A percentile compares a stretch with the other conserved stretches of the same genome.
phyloP scores from a whole-genome alignment of 306 rosid species.

The Quercus glauca region DNA sequence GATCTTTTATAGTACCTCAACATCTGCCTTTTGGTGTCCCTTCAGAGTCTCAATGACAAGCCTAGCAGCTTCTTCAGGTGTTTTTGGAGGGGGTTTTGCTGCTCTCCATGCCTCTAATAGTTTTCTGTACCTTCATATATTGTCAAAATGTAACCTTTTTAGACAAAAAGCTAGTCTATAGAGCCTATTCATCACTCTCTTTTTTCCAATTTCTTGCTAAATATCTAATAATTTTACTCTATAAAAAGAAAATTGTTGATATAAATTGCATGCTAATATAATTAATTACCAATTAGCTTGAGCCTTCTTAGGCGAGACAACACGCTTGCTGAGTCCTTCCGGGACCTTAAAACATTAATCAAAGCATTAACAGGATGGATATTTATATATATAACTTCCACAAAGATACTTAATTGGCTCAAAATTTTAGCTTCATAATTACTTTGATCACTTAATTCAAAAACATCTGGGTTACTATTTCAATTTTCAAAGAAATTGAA shows the following conservation, averaged over 20 bases:
- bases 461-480: not conserved
- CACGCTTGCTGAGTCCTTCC: constrained; percentile 66
- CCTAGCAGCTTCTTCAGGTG: constrained; percentile 77
- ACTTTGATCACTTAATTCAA: not conserved
- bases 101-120: constrained; percentile 72
- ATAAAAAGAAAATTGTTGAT: not conserved
- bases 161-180: not conserved
- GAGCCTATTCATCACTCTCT: not conserved
- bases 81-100: constrained; percentile 70
- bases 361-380: not conserved
- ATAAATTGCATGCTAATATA: not conserved
- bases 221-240: not conserved
- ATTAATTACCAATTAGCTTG: constrained; percentile 78
- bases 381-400: not conserved
- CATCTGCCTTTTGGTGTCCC: constrained; percentile 70
- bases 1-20: constrained; percentile 53
- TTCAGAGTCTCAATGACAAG: constrained; percentile 66
- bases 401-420: not conserved
- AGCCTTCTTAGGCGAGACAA: constrained; percentile 78
- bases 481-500: not conserved
- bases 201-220: not conserved
- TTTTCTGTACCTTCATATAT: constrained; percentile 78
- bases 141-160: not conserved
- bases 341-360: constrained; percentile 57
- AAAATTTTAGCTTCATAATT: not conserved